Percentiles rank a stretch among this genome's conserved stretches.
Conservation (phyloP, 1,284 basidiomycete genomes). For the Papiliotrema laurentii region DNA sequence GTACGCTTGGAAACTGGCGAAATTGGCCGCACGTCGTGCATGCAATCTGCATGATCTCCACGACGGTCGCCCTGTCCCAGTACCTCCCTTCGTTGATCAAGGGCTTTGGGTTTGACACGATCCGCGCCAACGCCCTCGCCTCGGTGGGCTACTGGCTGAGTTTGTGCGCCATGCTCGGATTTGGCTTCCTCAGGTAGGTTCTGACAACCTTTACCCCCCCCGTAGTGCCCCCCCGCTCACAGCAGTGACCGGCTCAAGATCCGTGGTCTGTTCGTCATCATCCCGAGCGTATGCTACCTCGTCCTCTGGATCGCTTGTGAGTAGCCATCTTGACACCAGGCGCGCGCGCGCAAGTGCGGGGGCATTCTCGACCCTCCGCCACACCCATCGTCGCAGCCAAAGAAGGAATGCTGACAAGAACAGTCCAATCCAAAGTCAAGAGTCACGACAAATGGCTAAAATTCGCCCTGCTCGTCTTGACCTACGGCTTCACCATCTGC, state of each 20-base stretch:
- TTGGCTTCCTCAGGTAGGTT: conserved; percentile 12
- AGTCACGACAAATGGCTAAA: conserved; percentile 22
- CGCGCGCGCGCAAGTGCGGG: no score
- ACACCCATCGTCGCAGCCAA: background rate
- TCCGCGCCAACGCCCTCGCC: conserved; percentile 28
- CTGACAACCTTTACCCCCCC: background rate
- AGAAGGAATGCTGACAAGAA: background rate
- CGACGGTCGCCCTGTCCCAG: conserved; percentile 15
- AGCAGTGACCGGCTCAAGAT: conserved; percentile 9
- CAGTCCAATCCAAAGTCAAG: conserved; percentile 19
- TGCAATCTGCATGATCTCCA: conserved; percentile 23
- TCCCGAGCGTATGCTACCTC: conserved; percentile 9
- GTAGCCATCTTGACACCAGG: no score
- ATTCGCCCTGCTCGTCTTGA: conserved; percentile 19
- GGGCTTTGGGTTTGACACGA: conserved; percentile 28
- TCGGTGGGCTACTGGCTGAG: conserved; percentile 26
- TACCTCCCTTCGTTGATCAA: conserved; percentile 28
- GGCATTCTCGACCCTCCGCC: no score
- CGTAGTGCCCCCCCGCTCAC: no score
- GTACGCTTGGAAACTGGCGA: conserved; percentile 24
- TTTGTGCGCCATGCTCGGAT: conserved; percentile 11
- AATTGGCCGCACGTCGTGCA: conserved; percentile 35
- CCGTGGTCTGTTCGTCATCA: conserved; percentile 18
- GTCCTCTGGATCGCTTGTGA: conserved; percentile 21
- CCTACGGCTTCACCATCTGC: conserved; percentile 15